phyloP scores from a whole-genome alignment of 805 yeast genomes.

The Cyberlindnera mrakii region DNA sequence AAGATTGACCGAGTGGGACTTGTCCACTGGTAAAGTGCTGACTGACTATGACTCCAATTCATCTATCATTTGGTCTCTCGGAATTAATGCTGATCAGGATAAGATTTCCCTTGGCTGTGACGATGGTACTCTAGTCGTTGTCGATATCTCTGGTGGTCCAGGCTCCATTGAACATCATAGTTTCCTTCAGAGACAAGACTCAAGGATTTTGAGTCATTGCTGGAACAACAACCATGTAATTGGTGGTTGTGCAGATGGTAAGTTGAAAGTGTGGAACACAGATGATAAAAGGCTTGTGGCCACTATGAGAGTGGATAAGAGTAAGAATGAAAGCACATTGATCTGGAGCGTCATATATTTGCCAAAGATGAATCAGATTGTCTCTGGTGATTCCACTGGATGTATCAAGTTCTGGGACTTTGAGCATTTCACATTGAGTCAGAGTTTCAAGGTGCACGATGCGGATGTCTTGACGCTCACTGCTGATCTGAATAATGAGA shows the following conservation, averaged over 20 bases:
- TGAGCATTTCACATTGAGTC: conserved; percentile 66
- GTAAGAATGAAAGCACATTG: conserved; percentile 77
- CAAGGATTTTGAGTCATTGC: conserved; percentile 70
- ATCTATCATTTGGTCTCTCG: conserved; percentile 89
- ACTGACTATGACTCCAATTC: conserved; percentile 83
- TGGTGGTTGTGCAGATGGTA: conserved; percentile 96
- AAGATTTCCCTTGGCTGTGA: conserved; percentile 90
- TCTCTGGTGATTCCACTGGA: conserved; percentile 97
- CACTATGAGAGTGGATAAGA: conserved; percentile 88
- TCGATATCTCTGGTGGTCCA: conserved; percentile 82
- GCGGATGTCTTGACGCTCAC: conserved; percentile 83
- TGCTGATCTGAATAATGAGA: conserved; percentile 51
- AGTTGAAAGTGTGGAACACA: conserved; percentile 75
- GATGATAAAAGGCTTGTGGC: conserved; percentile 50
- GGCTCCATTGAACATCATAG: conserved; percentile 73
- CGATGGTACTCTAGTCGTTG: conserved; percentile 81
- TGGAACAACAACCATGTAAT: conserved; percentile 69
- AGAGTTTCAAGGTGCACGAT: conserved; percentile 77
- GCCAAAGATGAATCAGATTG: conserved; percentile 62
- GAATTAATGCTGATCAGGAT: conserved; percentile 52
- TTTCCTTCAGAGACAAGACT: conserved; percentile 76
- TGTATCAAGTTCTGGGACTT: conserved; percentile 90
- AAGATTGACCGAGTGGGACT: conserved; percentile 86
- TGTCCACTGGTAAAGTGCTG: conserved; percentile 63
- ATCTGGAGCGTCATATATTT: conserved; percentile 82